Percentiles rank a stretch among this genome's conserved stretches.
phyloP scores from a whole-genome alignment of 495 filamentous ascomycete species.

The Amniculicola lignicola region DNA sequence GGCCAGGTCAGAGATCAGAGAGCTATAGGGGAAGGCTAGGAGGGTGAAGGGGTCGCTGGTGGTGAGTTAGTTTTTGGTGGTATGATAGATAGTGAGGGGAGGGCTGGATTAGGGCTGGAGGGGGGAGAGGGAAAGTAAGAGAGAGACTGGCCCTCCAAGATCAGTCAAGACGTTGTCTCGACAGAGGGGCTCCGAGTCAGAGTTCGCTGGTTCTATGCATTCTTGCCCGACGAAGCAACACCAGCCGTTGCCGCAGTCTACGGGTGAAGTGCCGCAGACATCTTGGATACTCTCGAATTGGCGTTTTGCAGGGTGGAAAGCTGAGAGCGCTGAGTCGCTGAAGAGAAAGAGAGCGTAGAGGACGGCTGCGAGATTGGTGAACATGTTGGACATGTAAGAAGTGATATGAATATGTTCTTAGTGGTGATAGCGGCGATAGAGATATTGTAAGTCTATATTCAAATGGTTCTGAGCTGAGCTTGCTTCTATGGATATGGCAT shows the following conservation, averaged over 20 bases:
- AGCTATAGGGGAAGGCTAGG: neutral
- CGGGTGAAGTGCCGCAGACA: constrained; percentile 9
- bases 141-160: neutral
- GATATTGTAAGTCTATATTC: no score
- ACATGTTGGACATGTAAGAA: no score
- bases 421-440: no score
- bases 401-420: no score
- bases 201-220: constrained; percentile 9
- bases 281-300: constrained; percentile 15
- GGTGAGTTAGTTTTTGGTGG: neutral
- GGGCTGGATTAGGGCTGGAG: neutral
- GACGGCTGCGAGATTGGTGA: no score
- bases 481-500: no score
- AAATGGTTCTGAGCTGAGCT: no score
- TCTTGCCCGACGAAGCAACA: constrained; percentile 8
- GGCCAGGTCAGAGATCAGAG: neutral
- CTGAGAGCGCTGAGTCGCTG: neutral
- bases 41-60: neutral
- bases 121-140: neutral
- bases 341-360: neutral
- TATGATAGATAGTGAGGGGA: neutral
- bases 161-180: constrained; percentile 8
- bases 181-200: neutral
- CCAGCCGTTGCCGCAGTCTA: constrained; percentile 15
- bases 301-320: constrained; percentile 8